A percentile compares a stretch with the other conserved stretches of the same genome.
phyloP scores from a whole-genome alignment of 805 yeast species.

The Starmerella bombicola region DNA sequence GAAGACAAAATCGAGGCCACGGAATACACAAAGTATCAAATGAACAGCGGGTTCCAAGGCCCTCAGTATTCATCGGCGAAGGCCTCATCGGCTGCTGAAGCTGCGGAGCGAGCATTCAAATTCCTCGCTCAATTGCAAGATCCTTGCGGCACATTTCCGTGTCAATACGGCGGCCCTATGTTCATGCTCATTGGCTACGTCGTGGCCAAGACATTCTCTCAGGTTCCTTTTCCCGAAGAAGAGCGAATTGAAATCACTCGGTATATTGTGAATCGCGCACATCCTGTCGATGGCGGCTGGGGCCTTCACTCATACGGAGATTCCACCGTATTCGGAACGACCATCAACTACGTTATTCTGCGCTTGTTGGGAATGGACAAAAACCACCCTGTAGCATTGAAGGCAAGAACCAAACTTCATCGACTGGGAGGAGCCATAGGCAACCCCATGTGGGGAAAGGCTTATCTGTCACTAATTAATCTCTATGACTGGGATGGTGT shows the following conservation, averaged over 20 bases:
- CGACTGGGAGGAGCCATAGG: conserved; percentile 81
- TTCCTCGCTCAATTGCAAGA: conserved; percentile 65
- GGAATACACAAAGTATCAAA: conserved; percentile 25
- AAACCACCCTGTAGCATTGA: conserved; percentile 63
- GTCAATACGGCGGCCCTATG: conserved; percentile 96
- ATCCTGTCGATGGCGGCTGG: conserved; percentile 99
- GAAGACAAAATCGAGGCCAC: conserved; percentile 30
- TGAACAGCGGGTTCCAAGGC: conserved; percentile 19
- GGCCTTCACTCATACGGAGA: conserved; percentile 88
- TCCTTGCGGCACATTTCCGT: conserved; percentile 75
- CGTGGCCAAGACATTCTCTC: conserved; percentile 57
- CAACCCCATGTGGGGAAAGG: conserved; percentile 95
- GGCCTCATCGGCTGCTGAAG: conserved; percentile 26
- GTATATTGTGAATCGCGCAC: conserved; percentile 80
- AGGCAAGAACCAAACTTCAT: conserved; percentile 59
- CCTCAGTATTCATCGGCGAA: conserved; percentile 19
- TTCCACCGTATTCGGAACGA: conserved; percentile 89
- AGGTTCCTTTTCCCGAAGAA: conserved; percentile 53
- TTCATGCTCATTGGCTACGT: conserved; percentile 88
- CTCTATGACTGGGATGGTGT: conserved; percentile 93
- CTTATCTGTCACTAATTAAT: conserved; percentile 71
- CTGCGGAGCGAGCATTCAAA: conserved; percentile 62
- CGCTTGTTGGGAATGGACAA: conserved; percentile 65
- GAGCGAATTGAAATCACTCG: conserved; percentile 60
- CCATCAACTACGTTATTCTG: conserved; percentile 70